These are phyloP conservation scores for Daldinia vernicosa DNA, from an alignment of 495 filamentous ascomycete species.

Conservation along the genomic window DNA sequence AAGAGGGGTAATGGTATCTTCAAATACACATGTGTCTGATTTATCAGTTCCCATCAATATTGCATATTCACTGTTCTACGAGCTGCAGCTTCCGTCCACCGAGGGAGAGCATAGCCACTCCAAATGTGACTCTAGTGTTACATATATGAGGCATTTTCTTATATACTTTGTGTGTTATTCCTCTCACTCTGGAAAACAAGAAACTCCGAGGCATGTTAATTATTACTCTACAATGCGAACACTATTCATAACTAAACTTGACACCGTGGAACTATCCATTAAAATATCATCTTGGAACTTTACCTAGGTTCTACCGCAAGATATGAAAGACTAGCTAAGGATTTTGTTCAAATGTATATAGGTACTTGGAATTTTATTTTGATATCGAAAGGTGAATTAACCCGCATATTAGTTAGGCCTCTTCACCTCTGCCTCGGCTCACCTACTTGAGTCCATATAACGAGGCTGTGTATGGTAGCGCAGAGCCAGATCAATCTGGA, in stretches of 20 bases:
- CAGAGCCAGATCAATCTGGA: not conserved
- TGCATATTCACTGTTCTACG: not conserved
- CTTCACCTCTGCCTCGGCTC: not conserved
- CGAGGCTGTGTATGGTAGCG: not conserved
- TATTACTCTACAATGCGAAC: no score
- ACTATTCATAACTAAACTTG: no score
- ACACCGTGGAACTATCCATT: no score
- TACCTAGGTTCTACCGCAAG: no score
- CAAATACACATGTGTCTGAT: not conserved
- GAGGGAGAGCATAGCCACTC: not conserved
- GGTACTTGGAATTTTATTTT: not conserved
- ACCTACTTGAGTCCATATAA: not conserved
- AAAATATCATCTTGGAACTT: no score
- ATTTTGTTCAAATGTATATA: no score
- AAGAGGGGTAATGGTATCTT: not conserved
- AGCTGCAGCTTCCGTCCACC: not conserved
- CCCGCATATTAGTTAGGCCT: not conserved
- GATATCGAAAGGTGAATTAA: not conserved
- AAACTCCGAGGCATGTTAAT: not conserved
- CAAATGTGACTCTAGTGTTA: not conserved
- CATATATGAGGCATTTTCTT: constrained; percentile 2
- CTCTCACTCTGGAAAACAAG: not conserved
- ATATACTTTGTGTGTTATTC: not conserved
- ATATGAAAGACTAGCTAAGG: no score
- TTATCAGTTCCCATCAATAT: not conserved